phyloP scores from a whole-genome alignment of 2,329 filamentous ascomycete species.

The Cryphonectria naterciae region DNA sequence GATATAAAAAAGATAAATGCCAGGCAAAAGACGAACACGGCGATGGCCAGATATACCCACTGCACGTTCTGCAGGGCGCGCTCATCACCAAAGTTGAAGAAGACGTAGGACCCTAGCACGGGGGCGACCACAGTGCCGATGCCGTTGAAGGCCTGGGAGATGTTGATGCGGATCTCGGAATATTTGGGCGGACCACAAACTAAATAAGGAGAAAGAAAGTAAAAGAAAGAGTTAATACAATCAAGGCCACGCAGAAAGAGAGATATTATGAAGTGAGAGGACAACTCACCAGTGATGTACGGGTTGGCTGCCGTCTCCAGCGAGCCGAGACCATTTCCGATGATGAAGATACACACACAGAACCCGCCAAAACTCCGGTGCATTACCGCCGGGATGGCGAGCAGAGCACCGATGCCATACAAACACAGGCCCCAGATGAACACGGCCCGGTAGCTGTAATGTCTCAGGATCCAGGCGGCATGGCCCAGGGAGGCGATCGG shows the following conservation, averaged over 20 bases:
- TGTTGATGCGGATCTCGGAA: slow-evolving; percentile 74
- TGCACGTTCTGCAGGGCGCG: slow-evolving; percentile 69
- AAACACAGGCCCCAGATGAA: slow-evolving; percentile 70
- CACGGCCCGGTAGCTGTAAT: slow-evolving; percentile 66
- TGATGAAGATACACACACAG: slow-evolving; percentile 73
- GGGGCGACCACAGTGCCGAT: slow-evolving; percentile 75
- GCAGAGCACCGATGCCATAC: slow-evolving; percentile 65
- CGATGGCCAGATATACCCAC: slow-evolving; percentile 77
- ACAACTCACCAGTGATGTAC: slow-evolving; percentile 61
- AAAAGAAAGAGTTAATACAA: too few relatives aligned
- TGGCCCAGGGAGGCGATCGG: slow-evolving; percentile 70
- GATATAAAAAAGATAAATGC: slow-evolving; percentile 69
- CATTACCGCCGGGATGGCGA: slow-evolving; percentile 61
- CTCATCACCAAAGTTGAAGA: slow-evolving; percentile 67
- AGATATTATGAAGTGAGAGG: background rate
- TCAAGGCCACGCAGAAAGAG: too few relatives aligned
- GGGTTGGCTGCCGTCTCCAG: slow-evolving; percentile 80
- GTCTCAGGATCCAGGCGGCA: slow-evolving; percentile 68
- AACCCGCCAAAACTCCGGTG: slow-evolving; percentile 73
- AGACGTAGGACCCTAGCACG: slow-evolving; percentile 72
- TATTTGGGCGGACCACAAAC: slow-evolving; percentile 66
- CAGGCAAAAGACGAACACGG: slow-evolving; percentile 69
- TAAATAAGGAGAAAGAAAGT: slow-evolving; percentile 22
- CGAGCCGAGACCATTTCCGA: slow-evolving; percentile 73
- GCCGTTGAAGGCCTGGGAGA: slow-evolving; percentile 78